Conservation (phyloP, 768 basidiomycete species). For the Panellus pusillus region DNA sequence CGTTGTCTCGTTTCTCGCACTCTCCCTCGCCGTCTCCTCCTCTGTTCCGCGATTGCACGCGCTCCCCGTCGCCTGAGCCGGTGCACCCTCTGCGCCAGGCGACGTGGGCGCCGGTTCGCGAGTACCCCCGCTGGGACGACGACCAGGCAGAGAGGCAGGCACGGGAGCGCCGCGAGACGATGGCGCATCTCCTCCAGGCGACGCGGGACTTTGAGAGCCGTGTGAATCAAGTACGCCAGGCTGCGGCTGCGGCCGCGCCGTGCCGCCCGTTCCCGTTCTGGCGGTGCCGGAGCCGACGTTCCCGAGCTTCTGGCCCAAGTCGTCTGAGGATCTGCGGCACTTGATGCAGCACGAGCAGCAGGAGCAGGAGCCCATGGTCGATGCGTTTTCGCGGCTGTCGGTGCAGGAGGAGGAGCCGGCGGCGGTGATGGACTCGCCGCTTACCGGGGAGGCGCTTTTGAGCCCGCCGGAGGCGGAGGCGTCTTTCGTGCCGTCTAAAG, state of each 20-base stretch:
- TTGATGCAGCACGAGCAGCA: slow-evolving; percentile 23
- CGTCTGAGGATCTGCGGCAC: slow-evolving; percentile 38
- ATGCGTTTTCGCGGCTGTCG: slow-evolving; percentile 13
- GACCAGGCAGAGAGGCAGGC: slow-evolving; percentile 6
- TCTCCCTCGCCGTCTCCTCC: slow-evolving; percentile 22
- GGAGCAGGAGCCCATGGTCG: slow-evolving; percentile 5
- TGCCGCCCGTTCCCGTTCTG: neutral
- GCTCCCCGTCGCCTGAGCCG: slow-evolving; percentile 7
- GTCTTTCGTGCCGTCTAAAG: slow-evolving; percentile 5
- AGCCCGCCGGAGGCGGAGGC: slow-evolving; percentile 23
- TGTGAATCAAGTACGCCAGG: slow-evolving; percentile 12
- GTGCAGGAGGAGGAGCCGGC: slow-evolving; percentile 13
- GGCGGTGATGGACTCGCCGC: slow-evolving; percentile 26
- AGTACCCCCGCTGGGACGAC: neutral
- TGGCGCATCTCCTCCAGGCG: slow-evolving; percentile 9
- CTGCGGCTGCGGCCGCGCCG: neutral
- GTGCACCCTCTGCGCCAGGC: neutral
- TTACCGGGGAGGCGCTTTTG: slow-evolving; percentile 32
- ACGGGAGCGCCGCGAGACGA: slow-evolving; percentile 13
- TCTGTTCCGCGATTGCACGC: slow-evolving; percentile 6
- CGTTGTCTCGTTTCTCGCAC: slow-evolving; percentile 20
- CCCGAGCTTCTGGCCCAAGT: slow-evolving; percentile 34
- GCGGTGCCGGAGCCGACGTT: slow-evolving; percentile 21
- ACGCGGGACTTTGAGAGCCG: slow-evolving; percentile 8
- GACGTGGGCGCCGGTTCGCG: slow-evolving; percentile 2